phyloP scores from a whole-genome alignment of 768 basidiomycete species.

The Boletus subparvulus region DNA sequence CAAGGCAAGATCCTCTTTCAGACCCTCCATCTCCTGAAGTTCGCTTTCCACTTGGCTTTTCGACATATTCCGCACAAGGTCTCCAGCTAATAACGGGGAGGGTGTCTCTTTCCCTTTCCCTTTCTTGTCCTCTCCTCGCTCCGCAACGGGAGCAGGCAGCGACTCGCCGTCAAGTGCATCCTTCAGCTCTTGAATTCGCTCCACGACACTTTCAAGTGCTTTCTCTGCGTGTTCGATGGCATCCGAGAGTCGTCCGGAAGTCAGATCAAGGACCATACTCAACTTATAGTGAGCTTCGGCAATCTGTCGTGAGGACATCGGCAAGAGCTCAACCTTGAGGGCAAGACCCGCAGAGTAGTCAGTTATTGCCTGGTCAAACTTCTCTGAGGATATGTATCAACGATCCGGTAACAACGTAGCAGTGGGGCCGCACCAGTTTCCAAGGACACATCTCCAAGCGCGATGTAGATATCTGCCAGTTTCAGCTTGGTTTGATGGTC shows the following conservation, averaged over 20 bases:
- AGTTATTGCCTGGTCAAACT: conserved; percentile 90
- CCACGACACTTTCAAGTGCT: conserved; percentile 75
- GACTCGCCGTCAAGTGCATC: conserved; percentile 41
- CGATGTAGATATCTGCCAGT: conserved; percentile 87
- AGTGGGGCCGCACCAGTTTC: conserved; percentile 75
- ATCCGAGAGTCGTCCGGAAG: conserved; percentile 77
- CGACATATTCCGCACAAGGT: conserved; percentile 63
- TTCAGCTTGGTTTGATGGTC: conserved; percentile 70
- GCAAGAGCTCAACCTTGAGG: conserved; percentile 72
- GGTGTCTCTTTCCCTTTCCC: conserved; percentile 73
- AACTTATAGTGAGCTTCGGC: conserved; percentile 94
- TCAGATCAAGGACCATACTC: conserved; percentile 90
- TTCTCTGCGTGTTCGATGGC: conserved; percentile 80
- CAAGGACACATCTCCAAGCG: conserved; percentile 92
- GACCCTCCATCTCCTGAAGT: conserved; percentile 70
- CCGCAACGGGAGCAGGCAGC: conserved; percentile 31
- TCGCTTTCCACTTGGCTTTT: conserved; percentile 74
- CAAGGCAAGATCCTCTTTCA: conserved; percentile 78
- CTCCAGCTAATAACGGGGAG: conserved; percentile 40
- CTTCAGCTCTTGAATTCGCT: conserved; percentile 60
- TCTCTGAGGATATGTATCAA: conserved; percentile 53
- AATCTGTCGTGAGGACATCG: conserved; percentile 87
- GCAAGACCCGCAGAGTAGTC: conserved; percentile 80
- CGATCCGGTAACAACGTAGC: background rate
- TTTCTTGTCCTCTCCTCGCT: conserved; percentile 45